Base-by-base conservation (phyloP, 495 filamentous ascomycete species). In the Pyrenopolyporus hunteri region DNA sequence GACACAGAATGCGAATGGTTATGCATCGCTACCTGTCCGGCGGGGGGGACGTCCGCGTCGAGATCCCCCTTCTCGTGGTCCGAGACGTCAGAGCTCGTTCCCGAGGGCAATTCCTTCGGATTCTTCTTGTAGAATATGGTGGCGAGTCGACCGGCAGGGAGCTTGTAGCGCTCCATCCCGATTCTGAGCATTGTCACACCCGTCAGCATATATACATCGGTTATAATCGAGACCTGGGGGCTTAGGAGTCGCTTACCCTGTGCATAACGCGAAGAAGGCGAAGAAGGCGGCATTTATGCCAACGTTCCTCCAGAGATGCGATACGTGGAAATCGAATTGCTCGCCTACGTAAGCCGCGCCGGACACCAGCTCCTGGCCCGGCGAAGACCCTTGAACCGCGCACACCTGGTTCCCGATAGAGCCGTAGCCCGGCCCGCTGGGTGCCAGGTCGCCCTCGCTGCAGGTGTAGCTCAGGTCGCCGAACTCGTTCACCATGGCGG, bases 401-500 rank as follows among this genome's bases (percentile, higher is more conserved):
- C 90, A 94, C n/a, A 84, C 78, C 10, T 76, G 72, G 20, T 83
- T 73, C 28, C 53, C 20, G 1, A 82, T 67, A 45, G 74, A 60
- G 1, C 59, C 66, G 65, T 90, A 91, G 0, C 33, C 59, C 1
- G 71, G 56, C 1, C 78, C 49, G 0, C 23, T 4, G 0, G 80
- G 79, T 7, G 62, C 69, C 3, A 87, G 89, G 5, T 93, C 78
- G 51, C 82, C 87, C 3, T 54, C 23, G 2, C 80, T 76, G 69
- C 92, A 96, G 1, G 44, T 13, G 58, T 89, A 93, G 0, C 80
- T 48, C 11, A 86, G 82, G 23, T 73, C 67, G 62, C 81, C 76
- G 67, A 93, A 96, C 71, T 96, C 92, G 65, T 97, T 97, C 66
- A 94, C 82, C 87, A 96, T 90, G n/a, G 93, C 74, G 1, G 85